These are phyloP conservation scores for Naganishia onofrii DNA, from an alignment of 768 basidiomycete species.

Conservation along the genomic window DNA sequence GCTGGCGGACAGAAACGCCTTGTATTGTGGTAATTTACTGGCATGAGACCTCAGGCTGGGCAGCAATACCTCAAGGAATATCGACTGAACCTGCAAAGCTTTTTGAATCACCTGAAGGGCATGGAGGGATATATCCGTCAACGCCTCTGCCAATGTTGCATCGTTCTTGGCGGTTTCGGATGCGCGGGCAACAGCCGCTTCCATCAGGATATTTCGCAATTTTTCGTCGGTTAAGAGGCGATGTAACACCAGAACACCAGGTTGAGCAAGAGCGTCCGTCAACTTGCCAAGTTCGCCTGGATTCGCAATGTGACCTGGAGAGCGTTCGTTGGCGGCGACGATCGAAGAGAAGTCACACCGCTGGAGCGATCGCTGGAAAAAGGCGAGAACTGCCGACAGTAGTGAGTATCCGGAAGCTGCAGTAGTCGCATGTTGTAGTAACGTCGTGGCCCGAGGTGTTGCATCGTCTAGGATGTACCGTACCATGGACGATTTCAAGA, in stretches of 20 bases:
- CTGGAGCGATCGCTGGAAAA: slow-evolving; percentile 3
- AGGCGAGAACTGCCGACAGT: slow-evolving; percentile 8
- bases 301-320: slow-evolving; percentile 5
- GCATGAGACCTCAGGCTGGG: slow-evolving; percentile 4
- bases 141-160: not conserved
- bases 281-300: slow-evolving; percentile 11
- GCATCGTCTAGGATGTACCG: slow-evolving; percentile 28
- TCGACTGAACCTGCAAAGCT: slow-evolving; percentile 16
- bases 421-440: slow-evolving; percentile 23
- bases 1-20: not conserved
- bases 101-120: slow-evolving; percentile 23
- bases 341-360: slow-evolving; percentile 10
- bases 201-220: slow-evolving; percentile 23
- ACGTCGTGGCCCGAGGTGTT: not conserved
- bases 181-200: slow-evolving; percentile 20
- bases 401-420: slow-evolving; percentile 4
- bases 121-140: slow-evolving; percentile 16
- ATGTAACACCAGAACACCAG: slow-evolving; percentile 16
- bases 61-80: slow-evolving; percentile 27
- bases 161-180: slow-evolving; percentile 20
- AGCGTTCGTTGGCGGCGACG: not conserved
- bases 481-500: slow-evolving; percentile 15
- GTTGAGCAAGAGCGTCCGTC: slow-evolving; percentile 1
- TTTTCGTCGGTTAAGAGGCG: slow-evolving; percentile 23
- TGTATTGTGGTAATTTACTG: not conserved